These are phyloP conservation scores for Flaveria brownii DNA, from an alignment of 129 eudicot genomes.

Conservation along the genomic window DNA sequence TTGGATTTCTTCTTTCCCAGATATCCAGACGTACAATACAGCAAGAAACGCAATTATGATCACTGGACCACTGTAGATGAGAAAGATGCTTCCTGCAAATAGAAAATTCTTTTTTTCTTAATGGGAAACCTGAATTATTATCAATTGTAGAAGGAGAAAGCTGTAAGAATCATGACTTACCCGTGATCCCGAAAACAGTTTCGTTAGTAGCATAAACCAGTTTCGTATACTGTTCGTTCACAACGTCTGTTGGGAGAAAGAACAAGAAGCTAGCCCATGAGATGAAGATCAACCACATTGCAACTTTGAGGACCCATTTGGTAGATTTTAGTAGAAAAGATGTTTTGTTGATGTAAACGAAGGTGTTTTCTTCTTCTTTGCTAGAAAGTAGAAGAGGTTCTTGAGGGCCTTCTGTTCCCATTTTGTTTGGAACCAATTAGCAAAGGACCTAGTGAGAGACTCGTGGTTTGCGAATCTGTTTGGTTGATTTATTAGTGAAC, in stretches of 20 bases:
- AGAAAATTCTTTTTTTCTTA: neutral
- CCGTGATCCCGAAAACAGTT: conserved; percentile 63
- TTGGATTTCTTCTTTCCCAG: conserved; percentile 55
- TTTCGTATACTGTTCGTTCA: conserved; percentile 21
- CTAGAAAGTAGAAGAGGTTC: conserved; percentile 57
- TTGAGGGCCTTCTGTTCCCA: conserved; percentile 53
- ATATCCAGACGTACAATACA: conserved; percentile 45
- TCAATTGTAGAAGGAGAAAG: neutral
- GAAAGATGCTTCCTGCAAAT: conserved; percentile 63
- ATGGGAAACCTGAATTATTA: neutral
- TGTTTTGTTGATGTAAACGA: conserved; percentile 35
- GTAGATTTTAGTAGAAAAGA: conserved; percentile 40
- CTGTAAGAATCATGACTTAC: conserved; percentile 26
- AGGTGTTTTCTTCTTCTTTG: conserved; percentile 29
- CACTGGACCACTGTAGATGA: conserved; percentile 65
- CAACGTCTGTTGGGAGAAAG: conserved; percentile 45
- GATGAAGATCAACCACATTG: conserved; percentile 73
- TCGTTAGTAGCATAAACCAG: conserved; percentile 36
- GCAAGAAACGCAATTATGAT: conserved; percentile 67
- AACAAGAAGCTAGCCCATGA: conserved; percentile 62
- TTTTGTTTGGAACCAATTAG: conserved; percentile 14
- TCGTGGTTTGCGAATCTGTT: conserved; percentile 2
- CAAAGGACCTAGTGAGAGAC: neutral
- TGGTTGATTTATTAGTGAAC: neutral
- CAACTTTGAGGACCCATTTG: conserved; percentile 61